Percentiles rank a stretch among this genome's conserved stretches.
Evolutionary conservation across 176 grass and related monocot species (phyloP).

Genomic region (Cocos nucifera): DNA sequence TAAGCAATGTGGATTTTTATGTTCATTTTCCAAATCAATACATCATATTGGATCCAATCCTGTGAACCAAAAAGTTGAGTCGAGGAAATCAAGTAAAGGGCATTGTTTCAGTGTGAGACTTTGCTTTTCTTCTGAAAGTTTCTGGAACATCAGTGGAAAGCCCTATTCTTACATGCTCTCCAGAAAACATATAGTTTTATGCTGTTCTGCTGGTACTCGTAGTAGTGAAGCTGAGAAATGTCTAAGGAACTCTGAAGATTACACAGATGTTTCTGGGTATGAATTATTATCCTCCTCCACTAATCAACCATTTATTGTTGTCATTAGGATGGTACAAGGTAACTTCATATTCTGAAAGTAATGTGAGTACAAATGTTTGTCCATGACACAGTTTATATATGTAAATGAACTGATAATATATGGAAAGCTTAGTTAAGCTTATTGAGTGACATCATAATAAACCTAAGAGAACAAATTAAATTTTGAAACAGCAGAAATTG

Average conservation of each 20-base stretch:
- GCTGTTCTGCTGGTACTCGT: conserved; percentile 35
- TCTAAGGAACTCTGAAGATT: conserved; percentile 27
- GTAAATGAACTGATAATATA: too few relatives aligned
- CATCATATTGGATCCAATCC: conserved; percentile 21
- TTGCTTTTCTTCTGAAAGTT: conserved; percentile 22
- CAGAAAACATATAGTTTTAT: conserved; percentile 20
- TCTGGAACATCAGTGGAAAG: conserved; percentile 21
- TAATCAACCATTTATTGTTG: too few relatives aligned
- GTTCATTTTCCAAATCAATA: conserved; percentile 15
- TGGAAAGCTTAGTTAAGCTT: too few relatives aligned
- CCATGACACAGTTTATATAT: too few relatives aligned
- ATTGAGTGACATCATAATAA: too few relatives aligned
- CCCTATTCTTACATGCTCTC: conserved; percentile 14
- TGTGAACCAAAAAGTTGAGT: conserved; percentile 24
- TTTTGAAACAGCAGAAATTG: too few relatives aligned
- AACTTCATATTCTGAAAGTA: too few relatives aligned
- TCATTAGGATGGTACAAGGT: too few relatives aligned
- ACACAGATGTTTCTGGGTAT: conserved; percentile 41
- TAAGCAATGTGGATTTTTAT: conserved; percentile 19
- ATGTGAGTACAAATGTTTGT: too few relatives aligned
- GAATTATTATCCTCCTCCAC: not conserved
- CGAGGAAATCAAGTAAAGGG: conserved; percentile 30
- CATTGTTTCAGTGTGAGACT: conserved; percentile 25
- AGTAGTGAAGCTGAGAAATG: conserved; percentile 39
- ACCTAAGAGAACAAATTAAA: too few relatives aligned